phyloP scores from a whole-genome alignment of 371 early-diverging fungal genomes.

The Blastocladiella emersonii region DNA sequence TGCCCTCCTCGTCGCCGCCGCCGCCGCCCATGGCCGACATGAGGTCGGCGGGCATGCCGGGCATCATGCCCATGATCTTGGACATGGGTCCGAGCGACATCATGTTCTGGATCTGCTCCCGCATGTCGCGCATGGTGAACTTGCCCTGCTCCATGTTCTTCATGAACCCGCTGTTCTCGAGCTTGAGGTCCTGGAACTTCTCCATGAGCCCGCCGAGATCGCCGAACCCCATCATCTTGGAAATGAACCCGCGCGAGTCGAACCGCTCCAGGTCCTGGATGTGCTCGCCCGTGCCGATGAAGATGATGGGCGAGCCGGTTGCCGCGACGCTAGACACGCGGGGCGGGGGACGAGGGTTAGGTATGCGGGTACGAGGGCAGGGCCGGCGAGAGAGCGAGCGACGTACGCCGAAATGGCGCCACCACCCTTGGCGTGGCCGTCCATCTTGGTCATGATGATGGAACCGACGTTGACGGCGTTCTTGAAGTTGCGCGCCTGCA shows the following conservation, averaged over 20 bases:
- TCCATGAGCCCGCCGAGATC: constrained; percentile 90
- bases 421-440: constrained; percentile 99
- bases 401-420: constrained; percentile 94
- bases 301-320: constrained; percentile 92
- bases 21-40: constrained; percentile 40
- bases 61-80: constrained; percentile 96
- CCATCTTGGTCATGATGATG: constrained; percentile 98
- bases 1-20: constrained; percentile 60
- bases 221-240: constrained; percentile 92
- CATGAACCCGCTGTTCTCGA: constrained; percentile 81
- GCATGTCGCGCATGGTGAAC: constrained; percentile 95
- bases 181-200: constrained; percentile 79
- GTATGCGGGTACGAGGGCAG: no score
- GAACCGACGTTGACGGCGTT: constrained; percentile 95
- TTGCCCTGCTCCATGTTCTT: constrained; percentile 67
- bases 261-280: constrained; percentile 95
- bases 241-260: constrained; percentile 83
- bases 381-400: not conserved
- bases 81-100: constrained; percentile 84
- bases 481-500: constrained; percentile 92
- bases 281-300: constrained; percentile 98
- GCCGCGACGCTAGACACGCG: constrained; percentile 68
- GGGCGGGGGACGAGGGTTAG: no score
- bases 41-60: constrained; percentile 84
- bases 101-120: constrained; percentile 92